Conservation (phyloP, 495 filamentous ascomycete genomes). For the Xylaria bambusicola region DNA sequence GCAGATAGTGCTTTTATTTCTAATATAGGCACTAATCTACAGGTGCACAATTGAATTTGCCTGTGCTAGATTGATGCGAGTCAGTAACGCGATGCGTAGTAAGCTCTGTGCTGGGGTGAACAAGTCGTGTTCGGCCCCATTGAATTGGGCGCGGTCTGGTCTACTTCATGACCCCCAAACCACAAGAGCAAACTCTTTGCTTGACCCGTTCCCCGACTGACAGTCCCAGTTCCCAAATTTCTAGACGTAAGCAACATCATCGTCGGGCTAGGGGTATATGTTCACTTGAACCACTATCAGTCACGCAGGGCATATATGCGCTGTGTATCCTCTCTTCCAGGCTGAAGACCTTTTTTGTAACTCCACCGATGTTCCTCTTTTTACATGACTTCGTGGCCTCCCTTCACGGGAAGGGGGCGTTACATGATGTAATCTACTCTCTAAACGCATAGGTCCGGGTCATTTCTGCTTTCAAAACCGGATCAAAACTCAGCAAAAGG, state of each 20-base stretch:
- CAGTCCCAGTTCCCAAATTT: conserved; percentile 22
- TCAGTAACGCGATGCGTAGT: conserved; percentile 13
- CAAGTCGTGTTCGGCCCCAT: background rate
- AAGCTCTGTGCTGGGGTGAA: conserved; percentile 6
- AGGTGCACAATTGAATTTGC: conserved; percentile 14
- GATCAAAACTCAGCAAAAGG: conserved; percentile 39
- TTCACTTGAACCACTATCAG: conserved; percentile 23
- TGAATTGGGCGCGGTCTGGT: background rate
- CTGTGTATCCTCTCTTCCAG: conserved; percentile 7
- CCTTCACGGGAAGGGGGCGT: conserved; percentile 27
- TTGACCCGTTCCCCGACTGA: conserved; percentile 14
- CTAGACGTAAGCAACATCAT: conserved; percentile 11
- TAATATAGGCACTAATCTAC: conserved; percentile 31
- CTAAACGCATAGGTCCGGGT: conserved; percentile 36
- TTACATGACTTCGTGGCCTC: conserved; percentile 41
- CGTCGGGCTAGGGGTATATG: conserved; percentile 7
- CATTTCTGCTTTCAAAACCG: conserved; percentile 39
- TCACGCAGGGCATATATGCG: conserved; percentile 11
- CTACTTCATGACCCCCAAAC: background rate
- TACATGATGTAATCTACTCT: conserved; percentile 40
- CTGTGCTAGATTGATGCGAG: conserved; percentile 16
- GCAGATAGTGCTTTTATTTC: conserved; percentile 30
- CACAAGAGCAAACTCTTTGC: conserved; percentile 7
- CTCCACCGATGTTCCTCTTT: conserved; percentile 19
- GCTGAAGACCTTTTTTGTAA: conserved; percentile 11